These are phyloP conservation scores for Apiospora sp. DNA, from an alignment of 2,329 filamentous ascomycete genomes.

Conservation along the genomic window DNA sequence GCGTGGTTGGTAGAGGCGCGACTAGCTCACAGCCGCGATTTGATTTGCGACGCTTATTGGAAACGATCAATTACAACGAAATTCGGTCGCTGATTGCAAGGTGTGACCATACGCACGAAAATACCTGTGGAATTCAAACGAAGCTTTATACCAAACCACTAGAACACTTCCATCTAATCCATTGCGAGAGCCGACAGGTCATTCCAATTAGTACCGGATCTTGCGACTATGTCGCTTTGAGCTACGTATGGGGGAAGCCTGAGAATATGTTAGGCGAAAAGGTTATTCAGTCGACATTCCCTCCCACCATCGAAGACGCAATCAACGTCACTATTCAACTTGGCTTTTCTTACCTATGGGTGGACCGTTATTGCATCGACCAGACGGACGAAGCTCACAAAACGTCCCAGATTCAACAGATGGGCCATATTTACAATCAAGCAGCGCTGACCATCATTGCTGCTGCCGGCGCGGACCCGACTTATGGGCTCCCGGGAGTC, in stretches of 20 bases:
- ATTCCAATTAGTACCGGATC: neutral
- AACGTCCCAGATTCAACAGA: constrained; percentile 43
- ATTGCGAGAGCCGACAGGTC: neutral
- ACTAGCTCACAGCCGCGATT: neutral
- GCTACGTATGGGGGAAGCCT: neutral
- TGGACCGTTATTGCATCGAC: constrained; percentile 47
- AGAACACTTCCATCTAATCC: neutral
- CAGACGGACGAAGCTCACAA: constrained; percentile 33
- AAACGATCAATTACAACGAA: neutral
- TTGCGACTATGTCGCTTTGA: neutral
- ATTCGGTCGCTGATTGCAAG: neutral
- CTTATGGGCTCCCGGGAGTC: constrained; percentile 44
- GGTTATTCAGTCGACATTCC: neutral
- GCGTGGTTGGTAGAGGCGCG: neutral
- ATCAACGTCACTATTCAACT: constrained; percentile 42
- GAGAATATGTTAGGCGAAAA: neutral
- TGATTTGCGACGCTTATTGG: neutral
- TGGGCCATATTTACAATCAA: constrained; percentile 49
- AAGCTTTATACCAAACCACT: neutral
- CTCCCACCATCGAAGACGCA: constrained; percentile 31
- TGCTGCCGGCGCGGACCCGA: constrained; percentile 44
- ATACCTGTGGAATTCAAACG: neutral
- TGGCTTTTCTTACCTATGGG: constrained; percentile 48
- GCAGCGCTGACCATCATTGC: constrained; percentile 48
- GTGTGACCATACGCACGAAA: neutral